A percentile compares a stretch with the other conserved stretches of the same genome.
These are phyloP conservation scores for Backusella macrospora DNA, from an alignment of 192 early-diverging fungal genomes.

Conservation along the genomic window DNA sequence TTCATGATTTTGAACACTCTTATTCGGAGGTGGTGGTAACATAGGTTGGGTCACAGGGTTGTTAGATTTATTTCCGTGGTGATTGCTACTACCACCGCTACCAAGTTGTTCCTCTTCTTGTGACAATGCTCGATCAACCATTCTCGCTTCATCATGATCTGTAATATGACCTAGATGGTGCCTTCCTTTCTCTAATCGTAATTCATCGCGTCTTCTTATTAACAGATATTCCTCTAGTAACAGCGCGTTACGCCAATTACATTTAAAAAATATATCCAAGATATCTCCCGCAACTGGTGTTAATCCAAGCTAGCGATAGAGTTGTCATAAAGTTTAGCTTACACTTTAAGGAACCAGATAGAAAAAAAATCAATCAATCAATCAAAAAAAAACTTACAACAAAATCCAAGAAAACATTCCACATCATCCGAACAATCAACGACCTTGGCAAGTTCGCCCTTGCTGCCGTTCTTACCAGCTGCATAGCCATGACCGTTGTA, in stretches of 20 bases:
- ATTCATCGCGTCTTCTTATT: slow-evolving; percentile 34
- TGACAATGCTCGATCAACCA: not conserved
- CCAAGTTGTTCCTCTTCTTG: not conserved
- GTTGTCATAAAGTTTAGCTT: not conserved
- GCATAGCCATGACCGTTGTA: slow-evolving; percentile 42
- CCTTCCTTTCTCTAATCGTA: slow-evolving; percentile 32
- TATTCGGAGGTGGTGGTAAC: not conserved
- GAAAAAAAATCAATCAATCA: not conserved
- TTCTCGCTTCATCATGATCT: not conserved
- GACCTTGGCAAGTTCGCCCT: slow-evolving; percentile 48
- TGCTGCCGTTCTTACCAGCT: slow-evolving; percentile 44
- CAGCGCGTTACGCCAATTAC: slow-evolving; percentile 53
- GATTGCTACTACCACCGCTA: too few relatives aligned
- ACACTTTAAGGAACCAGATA: not conserved
- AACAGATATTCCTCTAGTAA: slow-evolving; percentile 52
- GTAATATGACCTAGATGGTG: not conserved
- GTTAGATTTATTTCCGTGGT: not conserved
- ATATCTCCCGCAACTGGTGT: slow-evolving; percentile 55
- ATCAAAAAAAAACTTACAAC: slow-evolving; percentile 30
- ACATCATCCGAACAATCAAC: slow-evolving; percentile 45
- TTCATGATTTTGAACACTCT: not conserved
- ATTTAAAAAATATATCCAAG: slow-evolving; percentile 52
- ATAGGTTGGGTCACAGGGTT: not conserved
- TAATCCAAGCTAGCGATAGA: slow-evolving; percentile 46
- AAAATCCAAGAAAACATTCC: slow-evolving; percentile 56